phyloP scores from a whole-genome alignment of 2,329 filamentous ascomycete species.

The Sphaerulina vaccinii region DNA sequence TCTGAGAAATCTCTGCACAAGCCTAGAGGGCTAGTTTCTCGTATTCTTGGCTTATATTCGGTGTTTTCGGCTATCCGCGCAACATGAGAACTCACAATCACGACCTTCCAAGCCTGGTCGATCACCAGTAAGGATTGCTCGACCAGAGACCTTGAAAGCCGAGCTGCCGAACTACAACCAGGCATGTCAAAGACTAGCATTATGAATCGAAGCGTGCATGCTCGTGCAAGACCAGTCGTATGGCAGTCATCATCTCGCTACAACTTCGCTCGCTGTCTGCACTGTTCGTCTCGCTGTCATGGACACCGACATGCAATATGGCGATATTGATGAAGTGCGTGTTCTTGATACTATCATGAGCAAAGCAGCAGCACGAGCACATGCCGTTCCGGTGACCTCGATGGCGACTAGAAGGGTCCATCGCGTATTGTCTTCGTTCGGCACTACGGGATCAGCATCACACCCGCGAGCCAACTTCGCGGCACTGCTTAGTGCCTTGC shows the following conservation, averaged over 20 bases:
- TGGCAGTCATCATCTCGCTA: constrained; percentile 19
- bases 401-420: constrained; percentile 10
- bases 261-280: constrained; percentile 18
- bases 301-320: constrained; percentile 8
- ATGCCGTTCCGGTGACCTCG: constrained; percentile 1
- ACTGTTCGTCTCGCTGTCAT: constrained; percentile 11
- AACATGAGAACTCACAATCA: constrained; percentile 16
- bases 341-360: neutral
- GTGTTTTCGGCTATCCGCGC: too few species aligned
- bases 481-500: constrained; percentile 9
- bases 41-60: too few species aligned
- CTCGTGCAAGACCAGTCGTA: constrained; percentile 6
- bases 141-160: constrained; percentile 6
- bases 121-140: constrained; percentile 14
- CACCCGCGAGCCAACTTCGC: constrained; percentile 17
- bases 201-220: constrained; percentile 14
- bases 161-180: constrained; percentile 22
- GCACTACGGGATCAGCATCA: constrained; percentile 16
- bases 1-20: too few species aligned
- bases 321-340: constrained; percentile 6
- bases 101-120: constrained; percentile 17
- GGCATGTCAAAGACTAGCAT: constrained; percentile 19
- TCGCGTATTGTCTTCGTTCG: constrained; percentile 7
- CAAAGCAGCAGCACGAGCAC: neutral
- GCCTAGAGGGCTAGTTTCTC: too few species aligned